phyloP scores from a whole-genome alignment of 495 filamentous ascomycete species.

The Corynascus novoguineensis region DNA sequence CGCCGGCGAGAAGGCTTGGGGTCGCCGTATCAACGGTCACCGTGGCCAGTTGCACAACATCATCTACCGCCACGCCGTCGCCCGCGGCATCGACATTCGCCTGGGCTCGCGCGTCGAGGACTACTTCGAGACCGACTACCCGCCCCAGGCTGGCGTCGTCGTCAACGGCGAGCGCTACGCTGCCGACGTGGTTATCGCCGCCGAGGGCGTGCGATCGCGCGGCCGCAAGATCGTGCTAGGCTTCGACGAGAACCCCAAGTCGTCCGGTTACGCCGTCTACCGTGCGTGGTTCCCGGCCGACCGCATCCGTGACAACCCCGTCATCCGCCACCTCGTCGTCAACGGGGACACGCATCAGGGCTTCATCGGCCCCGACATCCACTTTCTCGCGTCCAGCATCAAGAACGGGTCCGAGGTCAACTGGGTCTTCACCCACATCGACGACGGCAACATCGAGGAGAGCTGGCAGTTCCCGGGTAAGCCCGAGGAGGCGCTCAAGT shows the following conservation, averaged over 20 bases:
- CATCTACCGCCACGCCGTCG: slow-evolving; percentile 51
- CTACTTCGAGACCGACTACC: slow-evolving; percentile 52
- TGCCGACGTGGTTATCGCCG: slow-evolving; percentile 56
- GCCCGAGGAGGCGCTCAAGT: slow-evolving; percentile 53
- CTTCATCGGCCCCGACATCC: slow-evolving; percentile 57
- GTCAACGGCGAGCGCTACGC: slow-evolving; percentile 45
- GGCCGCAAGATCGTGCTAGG: slow-evolving; percentile 57
- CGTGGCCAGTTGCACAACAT: slow-evolving; percentile 58
- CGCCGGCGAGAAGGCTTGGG: slow-evolving; percentile 27
- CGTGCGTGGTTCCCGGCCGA: slow-evolving; percentile 55
- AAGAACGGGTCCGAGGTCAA: slow-evolving; percentile 61
- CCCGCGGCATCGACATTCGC: slow-evolving; percentile 51
- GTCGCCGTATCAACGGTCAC: slow-evolving; percentile 51
- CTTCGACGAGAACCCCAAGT: slow-evolving; percentile 56
- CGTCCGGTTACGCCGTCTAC: slow-evolving; percentile 57
- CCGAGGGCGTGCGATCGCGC: slow-evolving; percentile 57
- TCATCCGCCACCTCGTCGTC: slow-evolving; percentile 53
- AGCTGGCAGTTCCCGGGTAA: slow-evolving; percentile 59
- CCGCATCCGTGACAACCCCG: slow-evolving; percentile 56
- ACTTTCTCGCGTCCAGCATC: slow-evolving; percentile 57
- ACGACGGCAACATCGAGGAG: slow-evolving; percentile 47
- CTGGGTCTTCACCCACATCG: slow-evolving; percentile 64
- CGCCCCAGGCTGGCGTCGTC: slow-evolving; percentile 48
- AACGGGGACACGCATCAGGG: slow-evolving; percentile 61
- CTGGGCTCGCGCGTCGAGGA: slow-evolving; percentile 52